Base-by-base conservation (phyloP, 495 filamentous ascomycete species). In the Eremomyces bilateralis region DNA sequence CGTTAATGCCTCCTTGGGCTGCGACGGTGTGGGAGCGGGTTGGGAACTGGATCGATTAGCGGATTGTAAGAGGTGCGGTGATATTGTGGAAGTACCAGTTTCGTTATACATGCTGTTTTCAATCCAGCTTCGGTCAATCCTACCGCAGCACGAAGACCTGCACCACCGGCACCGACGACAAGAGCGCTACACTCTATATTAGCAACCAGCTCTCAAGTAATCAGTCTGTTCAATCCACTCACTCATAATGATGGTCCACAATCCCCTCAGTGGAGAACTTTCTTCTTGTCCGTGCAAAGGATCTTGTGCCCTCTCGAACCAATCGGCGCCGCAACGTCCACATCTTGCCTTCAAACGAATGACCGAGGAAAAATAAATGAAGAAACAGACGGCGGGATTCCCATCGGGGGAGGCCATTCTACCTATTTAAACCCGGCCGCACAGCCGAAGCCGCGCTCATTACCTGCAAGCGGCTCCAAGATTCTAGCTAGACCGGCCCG, bases 91-190 rank as follows among this genome's bases (percentile, higher is more conserved):
- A 8, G 8, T 28, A 28, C 24, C 20, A 95, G 71, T 64, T 97
- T 97, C 25, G 82, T 88, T 58, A 97, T 83, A 63, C 88, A 97
- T 36, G 88, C 88, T 34, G 84, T 94, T 57, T 95, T 94, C 70
- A 97, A 91, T 22, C 88, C 88, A 43, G 88, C 85, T 60, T 95
- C 88, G 43, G 88, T 88, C 33, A 97, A 67, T 56, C 88, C 88
- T 58, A 97, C 93, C 29, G 88, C 85, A 35, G 88, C 85, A 51
- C 88, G 81, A 41, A 97, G 70, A 60, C 88, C 88, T 34, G 88
- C 73, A 50, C 88, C 88, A 41, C 88, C 88, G 42, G 88, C 85
- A 49, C 88, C 88, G 43, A 97, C 81, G 36, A 97, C 88, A 48
- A 97, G 64, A 25, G 88, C 88, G 74, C 45, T 48, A 29, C 1